Conservation (phyloP, 225 moss, liverwort and hornwort species). For the Lunularia cruciata region DNA sequence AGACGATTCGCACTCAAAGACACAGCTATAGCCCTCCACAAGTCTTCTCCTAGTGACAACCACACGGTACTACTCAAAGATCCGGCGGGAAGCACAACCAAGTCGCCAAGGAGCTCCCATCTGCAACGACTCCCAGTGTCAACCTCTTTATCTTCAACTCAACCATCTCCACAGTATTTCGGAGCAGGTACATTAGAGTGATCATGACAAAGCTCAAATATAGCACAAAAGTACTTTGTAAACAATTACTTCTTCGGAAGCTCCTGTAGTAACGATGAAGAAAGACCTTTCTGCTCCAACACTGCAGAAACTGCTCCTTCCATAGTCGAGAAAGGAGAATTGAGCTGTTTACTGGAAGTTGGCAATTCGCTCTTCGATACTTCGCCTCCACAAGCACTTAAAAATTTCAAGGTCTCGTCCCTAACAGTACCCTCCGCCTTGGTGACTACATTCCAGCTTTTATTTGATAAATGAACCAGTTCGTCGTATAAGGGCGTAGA, state of each 20-base stretch:
- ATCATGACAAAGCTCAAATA: not conserved
- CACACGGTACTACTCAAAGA: conserved; percentile 60
- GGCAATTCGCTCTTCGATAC: conserved; percentile 56
- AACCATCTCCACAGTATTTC: too few relatives aligned
- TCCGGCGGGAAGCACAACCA: conserved; percentile 78
- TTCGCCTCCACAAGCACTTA: conserved; percentile 53
- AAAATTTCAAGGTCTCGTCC: conserved; percentile 25
- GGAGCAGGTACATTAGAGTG: too few relatives aligned
- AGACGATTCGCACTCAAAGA: conserved; percentile 64
- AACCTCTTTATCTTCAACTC: not conserved
- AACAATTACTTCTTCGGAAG: conserved; percentile 60
- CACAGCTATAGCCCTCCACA: conserved; percentile 61
- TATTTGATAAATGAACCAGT: not conserved
- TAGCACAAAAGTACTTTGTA: not conserved
- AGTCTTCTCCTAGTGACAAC: conserved; percentile 57
- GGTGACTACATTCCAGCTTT: not conserved
- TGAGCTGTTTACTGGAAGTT: conserved; percentile 34
- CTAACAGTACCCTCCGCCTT: not conserved
- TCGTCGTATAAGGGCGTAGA: not conserved
- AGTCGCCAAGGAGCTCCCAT: conserved; percentile 94
- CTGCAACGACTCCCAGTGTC: conserved; percentile 32
- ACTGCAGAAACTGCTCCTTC: conserved; percentile 46
- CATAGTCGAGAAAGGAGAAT: conserved; percentile 52
- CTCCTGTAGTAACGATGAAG: conserved; percentile 59
- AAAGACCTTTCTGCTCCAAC: conserved; percentile 45